Percentiles rank a stretch among this genome's conserved stretches.
These are phyloP conservation scores for Metarhizium rileyi DNA, from an alignment of 2,329 filamentous ascomycete species.

Conservation along the genomic window DNA sequence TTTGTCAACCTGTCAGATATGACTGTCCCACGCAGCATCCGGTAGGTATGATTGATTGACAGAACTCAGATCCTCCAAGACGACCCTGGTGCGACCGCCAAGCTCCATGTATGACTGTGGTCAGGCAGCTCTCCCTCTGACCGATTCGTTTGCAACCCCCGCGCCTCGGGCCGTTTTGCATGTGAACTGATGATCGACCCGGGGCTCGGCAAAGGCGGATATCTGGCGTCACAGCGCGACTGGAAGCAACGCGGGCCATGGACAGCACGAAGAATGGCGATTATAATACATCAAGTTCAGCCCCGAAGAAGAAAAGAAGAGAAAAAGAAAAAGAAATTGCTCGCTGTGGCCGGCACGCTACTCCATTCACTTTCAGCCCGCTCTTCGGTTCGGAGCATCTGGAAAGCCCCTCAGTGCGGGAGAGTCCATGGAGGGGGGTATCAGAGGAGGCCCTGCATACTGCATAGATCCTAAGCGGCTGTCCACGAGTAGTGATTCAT, in stretches of 20 bases:
- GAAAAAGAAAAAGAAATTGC: neutral
- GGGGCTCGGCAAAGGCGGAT: neutral
- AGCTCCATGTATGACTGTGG: neutral
- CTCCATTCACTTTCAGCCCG: neutral
- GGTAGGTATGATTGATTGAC: neutral
- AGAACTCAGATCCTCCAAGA: neutral
- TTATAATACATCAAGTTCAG: neutral
- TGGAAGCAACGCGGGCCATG: neutral
- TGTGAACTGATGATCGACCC: neutral
- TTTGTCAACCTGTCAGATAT: neutral
- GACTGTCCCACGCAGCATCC: neutral
- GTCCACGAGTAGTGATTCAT: constrained; percentile 51
- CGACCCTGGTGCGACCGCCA: neutral
- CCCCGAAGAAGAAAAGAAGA: too few relatives aligned
- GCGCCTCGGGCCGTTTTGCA: constrained; percentile 3
- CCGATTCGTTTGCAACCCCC: neutral
- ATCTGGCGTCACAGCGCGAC: neutral
- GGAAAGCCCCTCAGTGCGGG: neutral
- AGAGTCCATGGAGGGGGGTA: neutral
- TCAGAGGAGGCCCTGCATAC: neutral
- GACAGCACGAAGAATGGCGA: neutral
- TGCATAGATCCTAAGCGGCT: constrained; percentile 27
- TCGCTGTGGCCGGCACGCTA: neutral
- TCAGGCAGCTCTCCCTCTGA: neutral
- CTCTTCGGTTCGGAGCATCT: neutral